A percentile compares a stretch with the other conserved stretches of the same genome.
phyloP scores from a whole-genome alignment of 228 moss, liverwort and hornwort genomes.

The Sphagnum fallax region DNA sequence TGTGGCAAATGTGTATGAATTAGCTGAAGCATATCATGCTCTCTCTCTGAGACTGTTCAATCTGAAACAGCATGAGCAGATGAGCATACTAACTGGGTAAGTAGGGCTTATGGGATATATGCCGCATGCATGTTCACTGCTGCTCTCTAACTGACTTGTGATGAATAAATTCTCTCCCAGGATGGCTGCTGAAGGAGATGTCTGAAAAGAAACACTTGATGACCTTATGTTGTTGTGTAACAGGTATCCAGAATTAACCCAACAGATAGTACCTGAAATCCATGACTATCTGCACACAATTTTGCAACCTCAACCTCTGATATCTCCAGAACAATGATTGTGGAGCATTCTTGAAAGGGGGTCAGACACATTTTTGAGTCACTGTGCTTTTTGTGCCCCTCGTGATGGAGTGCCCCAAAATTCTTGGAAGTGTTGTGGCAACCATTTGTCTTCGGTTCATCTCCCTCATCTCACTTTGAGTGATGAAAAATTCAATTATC shows the following conservation, averaged over 20 bases:
- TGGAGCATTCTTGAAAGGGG: no score
- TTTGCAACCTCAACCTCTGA: conserved; percentile 70
- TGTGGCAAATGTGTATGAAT: conserved; percentile 82
- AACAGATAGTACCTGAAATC: conserved; percentile 83
- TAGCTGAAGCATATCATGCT: conserved; percentile 97
- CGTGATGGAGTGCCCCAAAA: no score
- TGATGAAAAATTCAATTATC: no score
- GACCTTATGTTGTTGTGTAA: no score
- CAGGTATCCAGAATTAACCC: conserved; percentile 71
- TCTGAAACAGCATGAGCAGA: conserved; percentile 87
- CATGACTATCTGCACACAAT: conserved; percentile 88
- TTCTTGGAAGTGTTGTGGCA: no score
- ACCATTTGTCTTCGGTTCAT: no score
- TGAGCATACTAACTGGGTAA: conserved; percentile 73
- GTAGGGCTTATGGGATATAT: background rate
- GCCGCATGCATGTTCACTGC: background rate
- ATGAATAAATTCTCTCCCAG: background rate
- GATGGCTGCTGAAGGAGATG: background rate
- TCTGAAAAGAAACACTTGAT: no score
- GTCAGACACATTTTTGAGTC: background rate
- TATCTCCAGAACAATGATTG: conserved; percentile 14
- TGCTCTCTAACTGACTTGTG: background rate
- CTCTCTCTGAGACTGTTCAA: conserved; percentile 81
- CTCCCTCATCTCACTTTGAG: no score
- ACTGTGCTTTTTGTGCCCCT: no score